Evolutionary conservation across 2,329 filamentous ascomycete species (phyloP), one percentile per base, ranked within the genome.

Genomic region (Phaeosphaeria sp.): DNA sequence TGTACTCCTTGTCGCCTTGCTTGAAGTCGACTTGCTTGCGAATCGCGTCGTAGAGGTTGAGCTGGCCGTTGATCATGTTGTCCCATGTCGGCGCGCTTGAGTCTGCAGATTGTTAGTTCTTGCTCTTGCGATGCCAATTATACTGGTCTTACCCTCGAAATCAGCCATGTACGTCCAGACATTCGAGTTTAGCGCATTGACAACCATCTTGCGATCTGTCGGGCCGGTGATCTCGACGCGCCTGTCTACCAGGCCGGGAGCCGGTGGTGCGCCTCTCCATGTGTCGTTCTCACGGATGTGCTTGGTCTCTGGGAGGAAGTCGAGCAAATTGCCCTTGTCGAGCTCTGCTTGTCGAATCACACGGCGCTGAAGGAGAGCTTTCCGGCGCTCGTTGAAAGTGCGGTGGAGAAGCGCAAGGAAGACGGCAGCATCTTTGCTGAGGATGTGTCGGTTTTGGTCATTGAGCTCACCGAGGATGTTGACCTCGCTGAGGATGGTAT

Each of bases 131-230:
- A 9, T 13, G 25, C 6, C 5, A 8, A 9, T 17, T 49, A 11
- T 24, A 18, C 21, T 40, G n/a, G n/a, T 36, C 85, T 72, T 79
- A 95, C 93, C 94, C 82, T 99, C 95, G 68, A 99, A 96, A 80
- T 99, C 95, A 48, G 95, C 95, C 95, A 99, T 99, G 75, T 98
- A 99, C 55, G 94, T 98, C 90, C 91, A 98, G 22, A 98, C 95
- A 73, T 98, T 87, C 46, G 94, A 90, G 80, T 98, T 99, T 77
- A 98, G 77, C 9, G 95, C 95, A 78, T 99, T 99, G 63, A 98
- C 92, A 48, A 98, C 93, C 95, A 99, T 99, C 86, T 98, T 99
- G 68, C 95, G 87, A 80, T 98, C 95, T 6, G 93, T 97, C 1
- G 95, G 95, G 8, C 95, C 95, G 5, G 95, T 99, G 74, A 98